These are phyloP conservation scores for Pinus taeda DNA, from an alignment of 75 land plant genomes.

Conservation along the genomic window DNA sequence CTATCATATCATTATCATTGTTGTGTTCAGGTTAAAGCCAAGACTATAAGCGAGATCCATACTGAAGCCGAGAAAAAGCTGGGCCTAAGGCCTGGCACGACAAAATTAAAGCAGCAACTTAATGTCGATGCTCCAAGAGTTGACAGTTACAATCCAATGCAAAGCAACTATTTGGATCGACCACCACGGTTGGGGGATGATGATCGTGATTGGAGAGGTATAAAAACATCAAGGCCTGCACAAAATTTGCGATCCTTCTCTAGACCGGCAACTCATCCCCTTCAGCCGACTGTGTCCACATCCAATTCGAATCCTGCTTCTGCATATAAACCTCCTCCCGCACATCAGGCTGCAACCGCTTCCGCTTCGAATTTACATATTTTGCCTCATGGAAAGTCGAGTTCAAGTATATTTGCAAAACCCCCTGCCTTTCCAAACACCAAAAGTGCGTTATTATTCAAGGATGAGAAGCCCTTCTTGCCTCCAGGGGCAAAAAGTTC, in stretches of 20 bases:
- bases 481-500: slow-evolving; percentile 36
- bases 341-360: slow-evolving; percentile 12
- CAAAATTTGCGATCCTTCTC: slow-evolving; percentile 37
- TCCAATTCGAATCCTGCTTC: not conserved
- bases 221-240: slow-evolving; percentile 44
- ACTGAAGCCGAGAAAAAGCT: slow-evolving; percentile 78
- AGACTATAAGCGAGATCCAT: slow-evolving; percentile 81
- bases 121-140: no score
- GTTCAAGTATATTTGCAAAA: not conserved
- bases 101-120: not conserved
- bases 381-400: slow-evolving; percentile 21
- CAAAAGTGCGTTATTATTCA: slow-evolving; percentile 36
- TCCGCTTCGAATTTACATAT: not conserved
- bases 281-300: slow-evolving; percentile 15
- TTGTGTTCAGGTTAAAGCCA: slow-evolving; percentile 43
- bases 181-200: slow-evolving; percentile 30
- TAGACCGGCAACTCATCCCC: slow-evolving; percentile 20
- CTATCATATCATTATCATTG: no score
- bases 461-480: not conserved
- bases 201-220: slow-evolving; percentile 43
- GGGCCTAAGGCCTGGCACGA: slow-evolving; percentile 67
- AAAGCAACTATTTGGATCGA: slow-evolving; percentile 27
- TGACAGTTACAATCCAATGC: no score
- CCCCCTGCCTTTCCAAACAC: slow-evolving; percentile 12
- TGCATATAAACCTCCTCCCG: not conserved